Evolutionary conservation across 2,329 filamentous ascomycete species (phyloP).

Genomic region (Sordariomycetes sp.): DNA sequence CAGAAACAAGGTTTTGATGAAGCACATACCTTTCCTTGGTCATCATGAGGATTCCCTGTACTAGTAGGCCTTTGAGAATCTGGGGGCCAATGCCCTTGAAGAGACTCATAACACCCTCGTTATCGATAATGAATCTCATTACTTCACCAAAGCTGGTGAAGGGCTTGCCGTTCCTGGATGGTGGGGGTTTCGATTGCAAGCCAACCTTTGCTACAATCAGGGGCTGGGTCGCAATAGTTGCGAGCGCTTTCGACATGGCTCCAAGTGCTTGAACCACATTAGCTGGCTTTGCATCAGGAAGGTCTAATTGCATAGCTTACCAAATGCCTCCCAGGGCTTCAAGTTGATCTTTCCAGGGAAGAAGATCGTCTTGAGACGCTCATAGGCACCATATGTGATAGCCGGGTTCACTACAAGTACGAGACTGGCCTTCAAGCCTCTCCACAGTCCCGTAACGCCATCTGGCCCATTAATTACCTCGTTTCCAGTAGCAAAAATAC

Average conservation of each 20-base stretch:
- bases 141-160: slow-evolving; percentile 93
- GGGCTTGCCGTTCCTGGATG: slow-evolving; percentile 74
- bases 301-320: too few species aligned
- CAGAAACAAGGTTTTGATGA: background rate
- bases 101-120: slow-evolving; percentile 74
- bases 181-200: slow-evolving; percentile 84
- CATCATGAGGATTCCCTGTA: slow-evolving; percentile 98
- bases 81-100: slow-evolving; percentile 98
- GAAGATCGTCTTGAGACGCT: slow-evolving; percentile 68
- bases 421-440: slow-evolving; percentile 89
- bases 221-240: slow-evolving; percentile 87
- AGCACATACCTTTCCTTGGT: slow-evolving; percentile 77
- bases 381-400: slow-evolving; percentile 96
- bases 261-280: slow-evolving; percentile 90
- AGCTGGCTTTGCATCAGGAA: too few species aligned
- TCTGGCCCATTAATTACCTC: slow-evolving; percentile 90
- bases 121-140: slow-evolving; percentile 84
- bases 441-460: slow-evolving; percentile 82
- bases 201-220: slow-evolving; percentile 97
- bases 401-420: slow-evolving; percentile 93
- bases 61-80: slow-evolving; percentile 82
- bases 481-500: slow-evolving; percentile 74
- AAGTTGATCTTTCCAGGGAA: slow-evolving; percentile 71
- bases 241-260: slow-evolving; percentile 84
- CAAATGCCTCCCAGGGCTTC: slow-evolving; percentile 79